phyloP scores from a whole-genome alignment of 371 early-diverging fungal genomes.

The Mucor indicus region DNA sequence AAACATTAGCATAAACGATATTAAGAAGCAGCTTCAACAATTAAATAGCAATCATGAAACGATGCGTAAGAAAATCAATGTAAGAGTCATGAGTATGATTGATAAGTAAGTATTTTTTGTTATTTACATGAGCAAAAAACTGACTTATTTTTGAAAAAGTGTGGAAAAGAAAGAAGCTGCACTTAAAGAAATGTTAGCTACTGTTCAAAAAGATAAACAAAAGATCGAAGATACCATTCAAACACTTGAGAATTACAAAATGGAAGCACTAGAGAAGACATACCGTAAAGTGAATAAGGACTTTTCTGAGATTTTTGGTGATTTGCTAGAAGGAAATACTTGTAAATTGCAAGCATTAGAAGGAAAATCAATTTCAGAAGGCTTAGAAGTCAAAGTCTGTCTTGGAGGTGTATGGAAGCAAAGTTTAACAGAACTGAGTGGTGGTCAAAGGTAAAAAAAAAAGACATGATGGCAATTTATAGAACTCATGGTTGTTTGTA shows the following conservation, averaged over 20 bases:
- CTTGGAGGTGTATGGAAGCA: slow-evolving; percentile 98
- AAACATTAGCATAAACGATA: slow-evolving; percentile 66
- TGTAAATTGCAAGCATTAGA: slow-evolving; percentile 86
- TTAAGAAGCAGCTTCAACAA: slow-evolving; percentile 67
- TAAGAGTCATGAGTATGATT: slow-evolving; percentile 92
- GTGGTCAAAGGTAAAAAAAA: slow-evolving; percentile 88
- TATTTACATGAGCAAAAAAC: too few relatives aligned
- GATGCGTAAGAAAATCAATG: slow-evolving; percentile 87
- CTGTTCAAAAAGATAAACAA: slow-evolving; percentile 88
- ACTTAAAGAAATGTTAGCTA: slow-evolving; percentile 83
- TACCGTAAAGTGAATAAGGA: slow-evolving; percentile 91
- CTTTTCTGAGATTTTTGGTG: slow-evolving; percentile 95
- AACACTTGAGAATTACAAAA: slow-evolving; percentile 86
- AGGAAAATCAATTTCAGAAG: slow-evolving; percentile 78
- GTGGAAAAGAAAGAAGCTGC: slow-evolving; percentile 88
- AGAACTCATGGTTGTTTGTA: neutral
- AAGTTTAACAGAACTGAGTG: slow-evolving; percentile 95
- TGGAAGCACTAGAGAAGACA: slow-evolving; percentile 85
- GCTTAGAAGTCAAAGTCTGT: slow-evolving; percentile 93
- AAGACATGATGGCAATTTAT: neutral
- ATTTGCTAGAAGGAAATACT: slow-evolving; percentile 88
- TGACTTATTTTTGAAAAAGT: slow-evolving; percentile 20
- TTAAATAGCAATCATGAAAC: slow-evolving; percentile 71
- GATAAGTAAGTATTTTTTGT: slow-evolving; percentile 61
- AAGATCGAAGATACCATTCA: slow-evolving; percentile 94